Evolutionary conservation across 208 protist genomes (phyloP).

Genomic region (Vickermania spadyakhi): DNA sequence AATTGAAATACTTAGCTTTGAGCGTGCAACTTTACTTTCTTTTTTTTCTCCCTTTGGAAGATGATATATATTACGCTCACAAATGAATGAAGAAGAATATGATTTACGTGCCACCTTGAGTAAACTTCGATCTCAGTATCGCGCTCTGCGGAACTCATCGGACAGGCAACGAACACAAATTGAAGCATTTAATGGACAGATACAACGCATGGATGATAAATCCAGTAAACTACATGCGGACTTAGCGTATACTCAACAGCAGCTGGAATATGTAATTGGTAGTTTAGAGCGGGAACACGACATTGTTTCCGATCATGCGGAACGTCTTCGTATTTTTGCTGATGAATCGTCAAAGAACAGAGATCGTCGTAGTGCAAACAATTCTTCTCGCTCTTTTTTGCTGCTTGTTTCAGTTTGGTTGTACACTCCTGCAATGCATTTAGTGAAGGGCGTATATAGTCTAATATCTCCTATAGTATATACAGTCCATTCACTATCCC

Average conservation of each 20-base stretch:
- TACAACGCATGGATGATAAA: slow-evolving; percentile 44
- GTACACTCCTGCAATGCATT: slow-evolving; percentile 69
- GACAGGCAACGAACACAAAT: slow-evolving; percentile 36
- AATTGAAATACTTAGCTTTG: too few species aligned
- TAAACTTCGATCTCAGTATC: neutral
- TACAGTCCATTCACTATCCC: slow-evolving; percentile 64
- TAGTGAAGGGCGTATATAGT: slow-evolving; percentile 78
- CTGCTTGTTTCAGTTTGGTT: slow-evolving; percentile 68
- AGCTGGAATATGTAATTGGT: slow-evolving; percentile 76
- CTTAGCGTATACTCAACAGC: slow-evolving; percentile 70
- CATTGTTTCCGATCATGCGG: slow-evolving; percentile 76
- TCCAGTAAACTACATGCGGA: slow-evolving; percentile 62
- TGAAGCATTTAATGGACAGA: slow-evolving; percentile 31
- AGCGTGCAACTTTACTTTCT: too few species aligned
- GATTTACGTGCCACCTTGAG: neutral
- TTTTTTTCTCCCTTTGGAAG: too few species aligned
- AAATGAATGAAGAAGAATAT: neutral
- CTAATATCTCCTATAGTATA: slow-evolving; percentile 63
- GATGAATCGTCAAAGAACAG: slow-evolving; percentile 37
- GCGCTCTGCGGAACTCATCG: slow-evolving; percentile 17
- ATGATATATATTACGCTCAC: too few species aligned
- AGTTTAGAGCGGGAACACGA: slow-evolving; percentile 60
- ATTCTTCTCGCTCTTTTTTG: slow-evolving; percentile 22
- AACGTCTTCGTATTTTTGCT: slow-evolving; percentile 77
- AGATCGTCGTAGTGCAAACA: neutral